phyloP scores from a whole-genome alignment of 768 basidiomycete species.

The Pholiota conissans region DNA sequence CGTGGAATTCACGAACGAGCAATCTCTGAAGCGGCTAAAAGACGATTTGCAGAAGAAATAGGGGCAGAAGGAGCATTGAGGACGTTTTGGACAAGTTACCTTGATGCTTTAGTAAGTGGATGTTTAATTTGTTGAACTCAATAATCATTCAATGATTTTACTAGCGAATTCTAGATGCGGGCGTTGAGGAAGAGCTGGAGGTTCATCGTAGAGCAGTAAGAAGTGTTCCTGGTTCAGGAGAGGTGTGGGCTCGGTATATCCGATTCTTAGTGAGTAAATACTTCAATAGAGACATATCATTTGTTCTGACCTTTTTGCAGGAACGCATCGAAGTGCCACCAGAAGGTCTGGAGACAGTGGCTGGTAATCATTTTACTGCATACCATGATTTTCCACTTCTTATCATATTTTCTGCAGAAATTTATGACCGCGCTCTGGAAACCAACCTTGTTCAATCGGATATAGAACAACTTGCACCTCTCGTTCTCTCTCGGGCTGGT shows the following conservation, averaged over 20 bases:
- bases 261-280: constrained; percentile 53
- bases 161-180: constrained; percentile 51
- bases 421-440: constrained; percentile 56
- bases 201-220: constrained; percentile 59
- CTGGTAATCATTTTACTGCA: constrained; percentile 23
- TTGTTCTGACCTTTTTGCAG: constrained; percentile 28
- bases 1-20: constrained; percentile 70
- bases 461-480: constrained; percentile 62
- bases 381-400: background rate
- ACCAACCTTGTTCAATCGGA: constrained; percentile 56
- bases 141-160: background rate
- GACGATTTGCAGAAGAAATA: constrained; percentile 51
- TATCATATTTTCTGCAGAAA: constrained; percentile 36
- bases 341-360: constrained; percentile 29
- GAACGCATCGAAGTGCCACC: constrained; percentile 39
- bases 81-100: constrained; percentile 73
- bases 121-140: background rate
- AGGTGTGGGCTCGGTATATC: constrained; percentile 78
- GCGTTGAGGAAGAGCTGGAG: constrained; percentile 39
- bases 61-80: constrained; percentile 60
- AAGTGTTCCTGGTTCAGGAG: constrained; percentile 76
- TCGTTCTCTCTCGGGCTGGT: constrained; percentile 64
- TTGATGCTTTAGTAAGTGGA: constrained; percentile 62
- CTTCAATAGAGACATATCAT: background rate
- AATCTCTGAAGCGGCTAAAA: constrained; percentile 68